These are phyloP conservation scores for Obelidium mucronatum DNA, from an alignment of 192 early-diverging fungal species.

Conservation along the genomic window DNA sequence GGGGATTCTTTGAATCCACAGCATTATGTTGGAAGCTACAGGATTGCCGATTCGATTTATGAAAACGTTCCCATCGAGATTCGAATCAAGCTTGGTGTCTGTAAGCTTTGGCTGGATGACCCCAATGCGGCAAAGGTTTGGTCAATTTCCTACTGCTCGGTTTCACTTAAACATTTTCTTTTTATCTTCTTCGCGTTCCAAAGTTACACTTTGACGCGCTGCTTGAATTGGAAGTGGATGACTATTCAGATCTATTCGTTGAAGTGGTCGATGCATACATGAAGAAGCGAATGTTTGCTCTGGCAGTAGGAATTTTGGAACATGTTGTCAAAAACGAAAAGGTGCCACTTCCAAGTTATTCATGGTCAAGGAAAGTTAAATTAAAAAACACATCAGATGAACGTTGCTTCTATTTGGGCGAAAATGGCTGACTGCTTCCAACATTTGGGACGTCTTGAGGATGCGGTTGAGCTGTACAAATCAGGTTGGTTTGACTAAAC, in stretches of 20 bases:
- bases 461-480: slow-evolving; percentile 60
- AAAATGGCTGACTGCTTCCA: slow-evolving; percentile 66
- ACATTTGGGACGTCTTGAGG: slow-evolving; percentile 60
- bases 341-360: slow-evolving; percentile 4
- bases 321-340: slow-evolving; percentile 38
- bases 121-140: slow-evolving; percentile 70
- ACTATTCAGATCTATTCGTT: slow-evolving; percentile 74
- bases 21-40: slow-evolving; percentile 6
- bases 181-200: not conserved
- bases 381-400: slow-evolving; percentile 29
- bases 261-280: slow-evolving; percentile 81
- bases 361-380: not conserved
- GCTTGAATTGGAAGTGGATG: slow-evolving; percentile 50
- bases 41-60: slow-evolving; percentile 1
- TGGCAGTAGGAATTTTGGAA: slow-evolving; percentile 64
- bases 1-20: not conserved
- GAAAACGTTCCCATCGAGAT: slow-evolving; percentile 81
- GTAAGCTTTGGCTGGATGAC: slow-evolving; percentile 75
- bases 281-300: slow-evolving; percentile 63
- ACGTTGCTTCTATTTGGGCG: slow-evolving; percentile 56
- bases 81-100: slow-evolving; percentile 84
- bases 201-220: slow-evolving; percentile 75
- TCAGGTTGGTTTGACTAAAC: slow-evolving; percentile 33
- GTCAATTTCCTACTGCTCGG: not conserved
- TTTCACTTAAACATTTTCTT: not conserved